Evolutionary conservation across 805 yeast genomes (phyloP).

Genomic region (Saccharomycopsis synnaedendra): DNA sequence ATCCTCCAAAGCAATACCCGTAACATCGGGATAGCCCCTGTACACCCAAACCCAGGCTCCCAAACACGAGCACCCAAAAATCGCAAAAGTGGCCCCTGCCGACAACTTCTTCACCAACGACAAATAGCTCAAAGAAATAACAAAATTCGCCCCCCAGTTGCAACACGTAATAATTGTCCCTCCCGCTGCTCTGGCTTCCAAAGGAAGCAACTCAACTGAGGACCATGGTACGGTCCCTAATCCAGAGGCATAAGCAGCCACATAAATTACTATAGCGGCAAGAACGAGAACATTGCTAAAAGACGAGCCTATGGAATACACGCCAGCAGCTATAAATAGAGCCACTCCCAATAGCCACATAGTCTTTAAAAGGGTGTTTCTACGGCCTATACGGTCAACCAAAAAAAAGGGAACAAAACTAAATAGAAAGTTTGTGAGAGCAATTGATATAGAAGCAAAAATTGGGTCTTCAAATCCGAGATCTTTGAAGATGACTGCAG

Average conservation of each 20-base stretch:
- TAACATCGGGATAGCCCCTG: slow-evolving; percentile 33
- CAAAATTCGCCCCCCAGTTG: slow-evolving; percentile 30
- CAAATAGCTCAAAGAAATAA: slow-evolving; percentile 27
- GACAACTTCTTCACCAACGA: slow-evolving; percentile 23
- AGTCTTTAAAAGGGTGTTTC: slow-evolving; percentile 32
- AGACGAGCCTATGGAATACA: not conserved
- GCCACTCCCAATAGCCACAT: slow-evolving; percentile 30
- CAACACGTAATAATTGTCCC: slow-evolving; percentile 31
- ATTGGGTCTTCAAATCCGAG: slow-evolving; percentile 44
- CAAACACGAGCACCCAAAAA: slow-evolving; percentile 25
- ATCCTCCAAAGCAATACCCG: slow-evolving; percentile 32
- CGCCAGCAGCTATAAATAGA: slow-evolving; percentile 21
- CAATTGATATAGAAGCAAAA: slow-evolving; percentile 41
- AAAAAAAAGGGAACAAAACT: slow-evolving; percentile 40
- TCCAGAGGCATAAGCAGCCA: slow-evolving; percentile 32
- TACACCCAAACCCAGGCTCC: slow-evolving; percentile 30
- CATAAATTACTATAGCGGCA: slow-evolving; percentile 25
- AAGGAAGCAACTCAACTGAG: slow-evolving; percentile 32
- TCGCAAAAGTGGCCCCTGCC: slow-evolving; percentile 23
- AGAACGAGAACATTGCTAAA: slow-evolving; percentile 18
- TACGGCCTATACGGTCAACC: slow-evolving; percentile 45
- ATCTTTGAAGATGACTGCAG: slow-evolving; percentile 42
- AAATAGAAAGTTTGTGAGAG: slow-evolving; percentile 42
- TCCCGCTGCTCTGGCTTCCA: slow-evolving; percentile 31
- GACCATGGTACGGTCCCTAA: slow-evolving; percentile 36